Conservation (phyloP, 2,329 filamentous ascomycete genomes). For the Neofusicoccum parvum region DNA sequence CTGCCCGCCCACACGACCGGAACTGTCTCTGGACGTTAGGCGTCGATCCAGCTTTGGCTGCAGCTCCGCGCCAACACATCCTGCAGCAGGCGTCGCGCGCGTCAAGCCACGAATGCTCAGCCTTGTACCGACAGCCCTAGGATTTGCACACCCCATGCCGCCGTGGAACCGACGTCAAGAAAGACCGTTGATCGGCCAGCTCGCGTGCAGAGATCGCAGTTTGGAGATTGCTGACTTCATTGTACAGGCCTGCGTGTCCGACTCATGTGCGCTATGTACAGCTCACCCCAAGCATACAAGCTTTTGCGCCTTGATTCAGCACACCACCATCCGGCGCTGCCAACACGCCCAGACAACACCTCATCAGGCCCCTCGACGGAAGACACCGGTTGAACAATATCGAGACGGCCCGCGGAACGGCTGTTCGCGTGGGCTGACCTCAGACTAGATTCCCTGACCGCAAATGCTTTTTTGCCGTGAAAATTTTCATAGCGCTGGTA, state of each 20-base stretch:
- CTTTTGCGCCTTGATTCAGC: slow-evolving; percentile 10
- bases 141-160: slow-evolving; percentile 16
- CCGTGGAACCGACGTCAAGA: slow-evolving; percentile 7
- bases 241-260: slow-evolving; percentile 12
- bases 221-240: slow-evolving; percentile 19
- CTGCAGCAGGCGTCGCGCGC: slow-evolving; percentile 31
- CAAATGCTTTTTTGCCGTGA: slow-evolving; percentile 6
- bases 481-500: slow-evolving; percentile 9
- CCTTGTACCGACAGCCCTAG: slow-evolving; percentile 26
- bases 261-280: slow-evolving; percentile 20
- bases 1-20: slow-evolving; percentile 35
- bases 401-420: background rate
- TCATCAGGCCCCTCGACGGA: slow-evolving; percentile 1
- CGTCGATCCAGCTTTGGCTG: slow-evolving; percentile 22
- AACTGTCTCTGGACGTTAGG: slow-evolving; percentile 22
- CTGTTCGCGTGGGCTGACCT: slow-evolving; percentile 10
- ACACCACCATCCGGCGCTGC: slow-evolving; percentile 4
- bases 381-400: background rate
- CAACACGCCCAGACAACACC: slow-evolving; percentile 1
- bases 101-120: slow-evolving; percentile 31
- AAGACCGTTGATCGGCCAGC: slow-evolving; percentile 1
- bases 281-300: slow-evolving; percentile 15
- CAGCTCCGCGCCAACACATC: slow-evolving; percentile 38
- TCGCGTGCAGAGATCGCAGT: slow-evolving; percentile 17
- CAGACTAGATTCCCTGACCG: slow-evolving; percentile 3